Evolutionary conservation across 2,329 filamentous ascomycete species (phyloP).

Genomic region (Pseudogymnoascus sp.): DNA sequence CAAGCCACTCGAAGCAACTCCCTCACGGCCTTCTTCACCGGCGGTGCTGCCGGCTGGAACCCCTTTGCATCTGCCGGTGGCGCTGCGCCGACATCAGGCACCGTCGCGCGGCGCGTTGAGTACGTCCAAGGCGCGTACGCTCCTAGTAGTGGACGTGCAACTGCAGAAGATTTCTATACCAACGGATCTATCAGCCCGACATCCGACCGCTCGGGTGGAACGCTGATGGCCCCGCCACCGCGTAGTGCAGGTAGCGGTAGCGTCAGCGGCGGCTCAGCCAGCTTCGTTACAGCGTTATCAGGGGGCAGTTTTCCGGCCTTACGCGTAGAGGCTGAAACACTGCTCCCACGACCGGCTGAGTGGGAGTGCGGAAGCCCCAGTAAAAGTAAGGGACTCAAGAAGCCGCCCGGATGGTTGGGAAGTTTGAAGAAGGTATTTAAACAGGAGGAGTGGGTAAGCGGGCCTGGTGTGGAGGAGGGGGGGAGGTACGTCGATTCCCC

Average conservation of each 20-base stretch:
- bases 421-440: slow-evolving; percentile 42
- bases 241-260: slow-evolving; percentile 21
- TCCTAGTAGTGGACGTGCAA: neutral
- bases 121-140: neutral
- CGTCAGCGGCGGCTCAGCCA: slow-evolving; percentile 6
- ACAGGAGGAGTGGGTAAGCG: slow-evolving; percentile 11
- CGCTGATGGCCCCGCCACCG: slow-evolving; percentile 12
- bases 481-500: slow-evolving; percentile 5
- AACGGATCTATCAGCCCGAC: neutral
- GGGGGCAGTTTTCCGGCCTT: slow-evolving; percentile 18
- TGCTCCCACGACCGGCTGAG: slow-evolving; percentile 24
- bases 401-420: slow-evolving; percentile 56
- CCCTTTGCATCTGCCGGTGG: neutral
- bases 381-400: slow-evolving; percentile 38
- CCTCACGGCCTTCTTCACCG: slow-evolving; percentile 10
- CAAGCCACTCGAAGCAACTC: slow-evolving; percentile 1
- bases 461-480: neutral
- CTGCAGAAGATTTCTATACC: neutral
- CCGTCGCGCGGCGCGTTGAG: neutral
- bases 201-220: neutral
- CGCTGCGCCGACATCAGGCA: neutral
- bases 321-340: slow-evolving; percentile 23
- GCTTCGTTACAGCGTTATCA: slow-evolving; percentile 26
- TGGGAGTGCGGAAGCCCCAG: slow-evolving; percentile 41
- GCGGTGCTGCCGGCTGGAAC: slow-evolving; percentile 15